Conservation (phyloP, 1,284 basidiomycete genomes). For the Ganoderma boninense region DNA sequence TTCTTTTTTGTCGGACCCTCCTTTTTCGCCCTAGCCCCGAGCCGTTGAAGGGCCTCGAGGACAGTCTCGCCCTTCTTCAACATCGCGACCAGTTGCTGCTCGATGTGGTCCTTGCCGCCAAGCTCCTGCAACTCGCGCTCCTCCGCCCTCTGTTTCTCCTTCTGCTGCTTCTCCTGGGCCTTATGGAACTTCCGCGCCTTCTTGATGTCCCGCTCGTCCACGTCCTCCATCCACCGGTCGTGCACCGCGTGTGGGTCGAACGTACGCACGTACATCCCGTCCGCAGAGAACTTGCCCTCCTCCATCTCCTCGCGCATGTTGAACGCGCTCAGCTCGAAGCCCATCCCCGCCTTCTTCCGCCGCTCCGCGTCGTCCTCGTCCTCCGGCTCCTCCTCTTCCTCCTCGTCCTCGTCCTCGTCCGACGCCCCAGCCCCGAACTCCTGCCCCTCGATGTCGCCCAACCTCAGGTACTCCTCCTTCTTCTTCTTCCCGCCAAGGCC, state of each 20-base stretch:
- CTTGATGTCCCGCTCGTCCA: slow-evolving; percentile 89
- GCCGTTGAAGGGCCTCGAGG: slow-evolving; percentile 86
- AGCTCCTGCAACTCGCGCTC: slow-evolving; percentile 70
- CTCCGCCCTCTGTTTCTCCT: slow-evolving; percentile 76
- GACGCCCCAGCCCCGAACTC: slow-evolving; percentile 76
- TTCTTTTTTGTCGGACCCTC: slow-evolving; percentile 49
- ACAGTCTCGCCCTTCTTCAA: slow-evolving; percentile 93
- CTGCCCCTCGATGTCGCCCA: slow-evolving; percentile 97
- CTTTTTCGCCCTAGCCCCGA: slow-evolving; percentile 81
- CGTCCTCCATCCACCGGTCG: slow-evolving; percentile 94
- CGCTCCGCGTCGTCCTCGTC: slow-evolving; percentile 84
- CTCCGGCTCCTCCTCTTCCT: slow-evolving; percentile 67
- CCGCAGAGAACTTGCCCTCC: slow-evolving; percentile 95
- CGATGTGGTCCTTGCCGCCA: slow-evolving; percentile 73
- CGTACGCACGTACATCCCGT: slow-evolving; percentile 88
- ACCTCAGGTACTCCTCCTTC: slow-evolving; percentile 79
- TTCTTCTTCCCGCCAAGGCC: slow-evolving; percentile 60
- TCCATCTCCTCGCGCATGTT: slow-evolving; percentile 99
- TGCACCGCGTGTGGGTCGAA: slow-evolving; percentile 93
- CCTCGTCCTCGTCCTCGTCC: slow-evolving; percentile 43
- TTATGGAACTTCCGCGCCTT: slow-evolving; percentile 78
- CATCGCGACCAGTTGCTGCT: slow-evolving; percentile 74
- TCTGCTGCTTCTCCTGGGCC: slow-evolving; percentile 73
- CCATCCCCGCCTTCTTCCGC: slow-evolving; percentile 88
- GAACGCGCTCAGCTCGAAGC: slow-evolving; percentile 92